These are phyloP conservation scores for Puccinia triticina DNA, from an alignment of 1,284 basidiomycete genomes.

Conservation along the genomic window DNA sequence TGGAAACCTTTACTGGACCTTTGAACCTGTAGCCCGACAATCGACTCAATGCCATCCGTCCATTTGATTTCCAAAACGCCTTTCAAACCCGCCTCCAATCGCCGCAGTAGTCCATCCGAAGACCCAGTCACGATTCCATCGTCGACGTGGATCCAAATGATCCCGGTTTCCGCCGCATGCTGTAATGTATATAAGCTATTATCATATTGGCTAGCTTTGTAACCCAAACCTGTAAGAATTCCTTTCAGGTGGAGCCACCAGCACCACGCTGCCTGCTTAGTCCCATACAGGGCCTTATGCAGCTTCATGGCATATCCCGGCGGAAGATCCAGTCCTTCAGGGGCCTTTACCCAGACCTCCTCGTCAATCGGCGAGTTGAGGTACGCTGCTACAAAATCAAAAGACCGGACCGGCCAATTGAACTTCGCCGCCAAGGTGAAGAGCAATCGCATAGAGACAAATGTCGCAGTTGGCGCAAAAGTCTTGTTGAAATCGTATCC, in stretches of 20 bases:
- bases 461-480: no score
- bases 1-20: background rate
- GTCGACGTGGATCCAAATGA: constrained; percentile 39
- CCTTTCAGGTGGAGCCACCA: constrained; percentile 20
- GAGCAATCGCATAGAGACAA: background rate
- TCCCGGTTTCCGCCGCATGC: background rate
- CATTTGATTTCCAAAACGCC: constrained; percentile 8
- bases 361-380: constrained; percentile 15
- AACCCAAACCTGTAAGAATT: background rate
- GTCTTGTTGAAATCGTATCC: no score
- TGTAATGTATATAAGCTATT: constrained; percentile 4
- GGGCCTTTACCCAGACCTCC: constrained; percentile 17
- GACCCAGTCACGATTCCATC: background rate
- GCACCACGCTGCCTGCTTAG: background rate
- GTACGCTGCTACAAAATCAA: no score
- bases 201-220: background rate
- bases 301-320: background rate
- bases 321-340: background rate
- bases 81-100: background rate
- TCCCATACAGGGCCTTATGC: constrained; percentile 34
- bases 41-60: background rate
- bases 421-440: background rate
- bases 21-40: background rate
- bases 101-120: background rate
- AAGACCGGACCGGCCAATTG: background rate